Percentiles rank a stretch among this genome's conserved stretches.
Conservation (phyloP, 2,329 filamentous ascomycete species). For the Raffaelea albimanens region DNA sequence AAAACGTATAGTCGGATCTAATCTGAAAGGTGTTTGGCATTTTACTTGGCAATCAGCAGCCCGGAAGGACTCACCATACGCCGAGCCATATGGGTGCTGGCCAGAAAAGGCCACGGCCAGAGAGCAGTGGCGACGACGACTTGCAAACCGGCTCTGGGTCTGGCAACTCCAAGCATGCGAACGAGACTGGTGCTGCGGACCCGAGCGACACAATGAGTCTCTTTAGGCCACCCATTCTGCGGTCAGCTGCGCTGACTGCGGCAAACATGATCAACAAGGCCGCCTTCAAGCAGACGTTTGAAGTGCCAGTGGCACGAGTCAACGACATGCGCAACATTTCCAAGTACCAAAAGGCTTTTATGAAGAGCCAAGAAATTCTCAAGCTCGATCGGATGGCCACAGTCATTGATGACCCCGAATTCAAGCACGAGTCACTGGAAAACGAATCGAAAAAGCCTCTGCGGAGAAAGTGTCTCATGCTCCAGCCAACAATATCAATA, state of each 20-base stretch:
- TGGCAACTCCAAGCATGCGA: neutral
- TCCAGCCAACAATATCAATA: constrained; percentile 46
- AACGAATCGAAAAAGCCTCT: constrained; percentile 14
- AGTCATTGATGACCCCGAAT: constrained; percentile 55
- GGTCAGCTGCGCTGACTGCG: constrained; percentile 52
- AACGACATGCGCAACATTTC: constrained; percentile 67
- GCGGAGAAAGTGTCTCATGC: constrained; percentile 47
- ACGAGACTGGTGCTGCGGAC: neutral
- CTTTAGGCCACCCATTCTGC: constrained; percentile 73
- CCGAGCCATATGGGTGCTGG: constrained; percentile 9
- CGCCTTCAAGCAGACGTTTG: constrained; percentile 70
- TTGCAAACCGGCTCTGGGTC: neutral
- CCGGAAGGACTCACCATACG: neutral
- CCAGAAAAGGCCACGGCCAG: constrained; percentile 12
- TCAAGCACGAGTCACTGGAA: constrained; percentile 21
- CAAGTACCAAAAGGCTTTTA: constrained; percentile 56
- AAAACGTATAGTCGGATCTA: too few species aligned
- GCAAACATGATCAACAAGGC: constrained; percentile 58
- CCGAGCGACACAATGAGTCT: too few species aligned
- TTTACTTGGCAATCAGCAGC: too few species aligned
- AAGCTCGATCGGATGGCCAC: constrained; percentile 51
- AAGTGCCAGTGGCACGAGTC: constrained; percentile 69
- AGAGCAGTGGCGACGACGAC: constrained; percentile 7
- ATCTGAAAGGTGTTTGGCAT: too few species aligned
- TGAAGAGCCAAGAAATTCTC: constrained; percentile 57